Percentiles rank a stretch among this genome's conserved stretches.
These are phyloP conservation scores for Colletotrichum ledebouriae DNA, from an alignment of 2,329 filamentous ascomycete genomes.

Conservation along the genomic window DNA sequence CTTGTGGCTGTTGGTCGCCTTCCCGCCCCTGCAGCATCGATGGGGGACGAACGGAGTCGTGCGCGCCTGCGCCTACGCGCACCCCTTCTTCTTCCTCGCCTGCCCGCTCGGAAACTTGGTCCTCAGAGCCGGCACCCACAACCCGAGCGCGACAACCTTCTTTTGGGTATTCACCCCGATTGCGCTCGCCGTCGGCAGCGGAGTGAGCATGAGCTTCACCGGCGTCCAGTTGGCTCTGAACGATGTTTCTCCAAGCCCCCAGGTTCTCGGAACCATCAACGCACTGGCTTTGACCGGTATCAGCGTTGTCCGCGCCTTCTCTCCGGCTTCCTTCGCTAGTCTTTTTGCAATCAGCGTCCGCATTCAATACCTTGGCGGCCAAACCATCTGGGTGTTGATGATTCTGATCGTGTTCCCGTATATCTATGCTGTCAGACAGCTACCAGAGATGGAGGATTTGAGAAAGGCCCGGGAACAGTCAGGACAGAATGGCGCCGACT, in stretches of 20 bases:
- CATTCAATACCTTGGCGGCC: slow-evolving; percentile 71
- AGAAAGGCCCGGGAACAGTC: slow-evolving; percentile 12
- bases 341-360: slow-evolving; percentile 77
- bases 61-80: slow-evolving; percentile 63
- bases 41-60: slow-evolving; percentile 77
- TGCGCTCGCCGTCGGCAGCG: slow-evolving; percentile 67
- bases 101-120: slow-evolving; percentile 68
- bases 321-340: slow-evolving; percentile 74
- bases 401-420: not conserved
- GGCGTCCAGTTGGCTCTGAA: slow-evolving; percentile 81
- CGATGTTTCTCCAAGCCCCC: slow-evolving; percentile 75
- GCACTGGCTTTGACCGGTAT: slow-evolving; percentile 68
- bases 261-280: slow-evolving; percentile 78
- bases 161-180: slow-evolving; percentile 67
- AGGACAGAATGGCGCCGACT: not conserved
- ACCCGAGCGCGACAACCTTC: slow-evolving; percentile 49
- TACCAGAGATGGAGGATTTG: slow-evolving; percentile 2
- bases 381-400: slow-evolving; percentile 51
- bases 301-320: slow-evolving; percentile 74
- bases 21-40: slow-evolving; percentile 75
- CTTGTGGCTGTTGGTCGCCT: slow-evolving; percentile 77
- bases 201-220: slow-evolving; percentile 78
- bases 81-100: slow-evolving; percentile 74
- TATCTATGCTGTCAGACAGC: slow-evolving; percentile 20
- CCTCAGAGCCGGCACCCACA: slow-evolving; percentile 62